These are phyloP conservation scores for Cyberlindnera suaveolens DNA, from an alignment of 805 yeast genomes.

Conservation along the genomic window DNA sequence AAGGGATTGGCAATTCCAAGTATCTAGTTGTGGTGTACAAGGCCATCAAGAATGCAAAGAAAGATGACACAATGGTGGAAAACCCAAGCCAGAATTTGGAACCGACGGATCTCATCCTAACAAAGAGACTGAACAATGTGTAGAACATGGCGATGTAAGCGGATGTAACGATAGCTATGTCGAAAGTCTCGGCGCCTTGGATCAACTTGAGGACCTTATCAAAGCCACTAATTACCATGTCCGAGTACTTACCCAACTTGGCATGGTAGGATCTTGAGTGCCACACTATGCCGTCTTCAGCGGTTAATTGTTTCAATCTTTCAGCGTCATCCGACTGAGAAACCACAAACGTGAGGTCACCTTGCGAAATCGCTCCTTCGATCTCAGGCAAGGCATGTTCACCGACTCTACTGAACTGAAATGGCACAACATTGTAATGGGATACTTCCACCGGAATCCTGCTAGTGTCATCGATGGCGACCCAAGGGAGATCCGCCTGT, in stretches of 20 bases:
- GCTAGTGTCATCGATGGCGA: conserved; percentile 36
- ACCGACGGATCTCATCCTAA: conserved; percentile 71
- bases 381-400: conserved; percentile 36
- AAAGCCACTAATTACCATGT: conserved; percentile 37
- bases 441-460: conserved; percentile 31
- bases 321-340: conserved; percentile 8
- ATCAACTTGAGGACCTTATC: conserved; percentile 39
- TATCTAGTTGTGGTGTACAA: conserved; percentile 52
- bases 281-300: conserved; percentile 48
- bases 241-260: conserved; percentile 50
- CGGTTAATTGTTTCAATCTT: conserved; percentile 10
- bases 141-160: conserved; percentile 89
- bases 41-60: conserved; percentile 80
- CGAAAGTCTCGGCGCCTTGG: conserved; percentile 77
- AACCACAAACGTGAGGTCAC: conserved; percentile 34
- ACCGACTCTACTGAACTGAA: conserved; percentile 46
- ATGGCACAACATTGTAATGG: conserved; percentile 47
- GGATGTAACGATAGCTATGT: conserved; percentile 66
- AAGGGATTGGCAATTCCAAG: conserved; percentile 56
- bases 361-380: conserved; percentile 33
- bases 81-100: conserved; percentile 85
- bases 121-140: conserved; percentile 67
- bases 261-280: conserved; percentile 49
- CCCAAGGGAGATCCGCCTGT: conserved; percentile 37
- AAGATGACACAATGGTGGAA: conserved; percentile 70